Evolutionary conservation across 805 yeast genomes (phyloP).

Genomic region (Ogataea paradorogensis): DNA sequence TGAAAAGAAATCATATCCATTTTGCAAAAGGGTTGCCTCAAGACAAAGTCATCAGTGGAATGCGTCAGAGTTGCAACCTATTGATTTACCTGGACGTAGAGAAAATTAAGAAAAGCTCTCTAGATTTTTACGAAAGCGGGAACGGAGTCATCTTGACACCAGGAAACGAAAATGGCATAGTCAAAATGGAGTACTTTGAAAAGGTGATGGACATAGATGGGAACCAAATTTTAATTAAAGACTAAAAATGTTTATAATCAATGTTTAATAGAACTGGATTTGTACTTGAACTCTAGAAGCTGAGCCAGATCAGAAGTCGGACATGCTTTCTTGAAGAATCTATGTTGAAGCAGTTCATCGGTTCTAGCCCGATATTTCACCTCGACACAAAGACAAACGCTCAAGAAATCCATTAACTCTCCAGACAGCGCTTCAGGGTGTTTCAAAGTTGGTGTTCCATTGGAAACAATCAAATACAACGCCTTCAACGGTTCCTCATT

Average conservation of each 20-base stretch:
- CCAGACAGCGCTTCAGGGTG: constrained; percentile 73
- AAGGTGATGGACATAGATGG: constrained; percentile 26
- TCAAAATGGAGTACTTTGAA: constrained; percentile 43
- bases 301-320: constrained; percentile 55
- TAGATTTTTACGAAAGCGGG: constrained; percentile 56
- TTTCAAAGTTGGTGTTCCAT: constrained; percentile 92
- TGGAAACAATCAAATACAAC: constrained; percentile 88
- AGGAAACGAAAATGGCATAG: constrained; percentile 55
- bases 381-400: constrained; percentile 92
- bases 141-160: constrained; percentile 74
- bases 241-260: constrained; percentile 2
- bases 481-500: constrained; percentile 96
- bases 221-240: constrained; percentile 1
- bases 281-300: constrained; percentile 41
- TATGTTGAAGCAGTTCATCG: constrained; percentile 78
- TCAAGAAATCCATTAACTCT: constrained; percentile 78
- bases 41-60: constrained; percentile 61
- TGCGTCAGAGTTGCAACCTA: constrained; percentile 56
- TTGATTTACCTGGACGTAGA: constrained; percentile 60
- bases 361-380: constrained; percentile 89
- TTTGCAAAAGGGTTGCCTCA: constrained; percentile 60
- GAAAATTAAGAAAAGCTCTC: constrained; percentile 42
- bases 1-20: constrained; percentile 86
- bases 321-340: constrained; percentile 65
- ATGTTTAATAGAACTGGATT: constrained; percentile 10